Evolutionary conservation across 2,329 filamentous ascomycete species (phyloP).

Genomic region (Penicillium hordei): DNA sequence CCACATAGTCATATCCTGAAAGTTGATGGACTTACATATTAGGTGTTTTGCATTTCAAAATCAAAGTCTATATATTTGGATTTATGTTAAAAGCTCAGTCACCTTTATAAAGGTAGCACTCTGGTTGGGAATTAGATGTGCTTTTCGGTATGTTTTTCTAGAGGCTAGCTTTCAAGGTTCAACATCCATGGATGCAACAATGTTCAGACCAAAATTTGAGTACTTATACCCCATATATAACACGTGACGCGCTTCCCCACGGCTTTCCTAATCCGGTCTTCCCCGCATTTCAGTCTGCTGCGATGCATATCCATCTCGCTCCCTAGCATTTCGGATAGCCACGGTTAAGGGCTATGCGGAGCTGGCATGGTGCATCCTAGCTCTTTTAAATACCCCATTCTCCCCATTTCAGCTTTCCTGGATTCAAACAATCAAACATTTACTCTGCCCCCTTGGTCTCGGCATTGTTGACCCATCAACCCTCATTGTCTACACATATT

Average conservation of each 20-base stretch:
- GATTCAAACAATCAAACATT: neutral
- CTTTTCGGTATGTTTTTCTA: neutral
- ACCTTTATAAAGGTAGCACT: neutral
- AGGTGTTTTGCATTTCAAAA: neutral
- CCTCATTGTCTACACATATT: neutral
- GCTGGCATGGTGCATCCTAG: neutral
- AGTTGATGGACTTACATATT: neutral
- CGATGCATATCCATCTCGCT: neutral
- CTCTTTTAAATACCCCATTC: slow-evolving; percentile 4
- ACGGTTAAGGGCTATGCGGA: slow-evolving; percentile 11
- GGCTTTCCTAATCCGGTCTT: slow-evolving; percentile 4
- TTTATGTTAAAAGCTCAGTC: neutral
- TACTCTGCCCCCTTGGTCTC: neutral
- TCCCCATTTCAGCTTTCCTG: neutral
- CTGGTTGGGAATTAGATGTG: neutral
- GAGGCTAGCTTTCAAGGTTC: neutral
- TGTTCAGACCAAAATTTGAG: neutral
- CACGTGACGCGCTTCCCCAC: slow-evolving; percentile 19
- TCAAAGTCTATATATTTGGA: neutral
- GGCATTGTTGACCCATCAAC: neutral
- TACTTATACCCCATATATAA: neutral
- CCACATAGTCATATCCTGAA: neutral
- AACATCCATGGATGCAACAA: neutral
- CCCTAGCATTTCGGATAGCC: slow-evolving; percentile 15
- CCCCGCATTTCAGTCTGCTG: slow-evolving; percentile 10